Evolutionary conservation across 768 basidiomycete genomes (phyloP).

Genomic region (Ramaria rubella): DNA sequence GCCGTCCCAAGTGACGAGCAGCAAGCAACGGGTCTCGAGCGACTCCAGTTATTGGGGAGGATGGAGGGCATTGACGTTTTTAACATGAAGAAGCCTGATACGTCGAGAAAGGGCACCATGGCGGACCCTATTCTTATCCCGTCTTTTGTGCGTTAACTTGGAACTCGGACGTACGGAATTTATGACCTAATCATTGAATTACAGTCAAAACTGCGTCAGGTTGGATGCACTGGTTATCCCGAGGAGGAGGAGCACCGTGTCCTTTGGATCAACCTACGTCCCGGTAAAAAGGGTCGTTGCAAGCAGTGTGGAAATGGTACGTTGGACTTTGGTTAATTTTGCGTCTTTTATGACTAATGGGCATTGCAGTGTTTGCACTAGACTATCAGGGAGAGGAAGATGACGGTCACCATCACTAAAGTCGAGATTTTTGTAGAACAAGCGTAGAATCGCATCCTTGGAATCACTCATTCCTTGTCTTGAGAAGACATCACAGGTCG

Average conservation of each 20-base stretch:
- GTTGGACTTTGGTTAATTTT: constrained; percentile 24
- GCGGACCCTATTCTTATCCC: constrained; percentile 81
- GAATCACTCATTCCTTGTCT: too few species aligned
- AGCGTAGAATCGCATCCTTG: too few species aligned
- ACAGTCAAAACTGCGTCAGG: constrained; percentile 73
- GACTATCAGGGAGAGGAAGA: constrained; percentile 61
- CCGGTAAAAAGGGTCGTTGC: constrained; percentile 70
- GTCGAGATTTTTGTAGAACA: neutral
- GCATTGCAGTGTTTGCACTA: constrained; percentile 56
- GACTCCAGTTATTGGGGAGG: constrained; percentile 86
- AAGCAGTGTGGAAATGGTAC: constrained; percentile 89
- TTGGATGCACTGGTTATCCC: constrained; percentile 96
- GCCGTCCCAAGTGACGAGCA: constrained; percentile 73
- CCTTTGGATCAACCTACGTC: constrained; percentile 64
- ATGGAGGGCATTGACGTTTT: constrained; percentile 86
- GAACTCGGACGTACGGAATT: neutral
- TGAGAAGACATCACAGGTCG: too few species aligned
- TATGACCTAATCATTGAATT: neutral
- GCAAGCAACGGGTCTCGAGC: constrained; percentile 95
- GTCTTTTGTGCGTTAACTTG: constrained; percentile 64
- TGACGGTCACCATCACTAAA: constrained; percentile 40
- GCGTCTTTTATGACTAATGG: neutral
- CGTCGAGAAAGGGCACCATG: constrained; percentile 82
- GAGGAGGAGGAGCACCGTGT: constrained; percentile 93
- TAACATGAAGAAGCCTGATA: constrained; percentile 77